Conservation (phyloP, 768 basidiomycete genomes). For the Tylopilus vinaceipallidus region DNA sequence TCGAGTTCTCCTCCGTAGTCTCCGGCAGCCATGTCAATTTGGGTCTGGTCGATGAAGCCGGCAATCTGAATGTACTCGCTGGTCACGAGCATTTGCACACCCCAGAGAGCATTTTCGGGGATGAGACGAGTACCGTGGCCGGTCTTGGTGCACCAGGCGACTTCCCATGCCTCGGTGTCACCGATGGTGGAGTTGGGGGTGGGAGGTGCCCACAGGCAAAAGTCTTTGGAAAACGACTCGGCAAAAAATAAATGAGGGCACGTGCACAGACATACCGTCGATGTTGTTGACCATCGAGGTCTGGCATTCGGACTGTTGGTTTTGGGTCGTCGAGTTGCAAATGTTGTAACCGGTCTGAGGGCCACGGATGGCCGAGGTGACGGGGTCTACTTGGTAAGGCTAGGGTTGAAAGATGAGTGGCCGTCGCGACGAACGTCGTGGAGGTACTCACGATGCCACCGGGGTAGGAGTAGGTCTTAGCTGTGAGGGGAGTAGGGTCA, state of each 20-base stretch:
- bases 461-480: slow-evolving; percentile 46
- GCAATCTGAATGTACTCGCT: slow-evolving; percentile 58
- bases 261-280: slow-evolving; percentile 29
- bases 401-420: slow-evolving; percentile 20
- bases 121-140: slow-evolving; percentile 73
- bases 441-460: slow-evolving; percentile 38
- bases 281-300: slow-evolving; percentile 64
- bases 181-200: slow-evolving; percentile 54
- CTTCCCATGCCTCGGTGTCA: slow-evolving; percentile 65
- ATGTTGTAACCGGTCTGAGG: slow-evolving; percentile 62
- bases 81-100: slow-evolving; percentile 62
- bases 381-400: slow-evolving; percentile 51
- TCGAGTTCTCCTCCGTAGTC: slow-evolving; percentile 81
- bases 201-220: slow-evolving; percentile 64
- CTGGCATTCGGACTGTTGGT: slow-evolving; percentile 64
- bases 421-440: not conserved
- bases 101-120: slow-evolving; percentile 59
- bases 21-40: slow-evolving; percentile 46
- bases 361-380: slow-evolving; percentile 46
- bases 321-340: slow-evolving; percentile 66
- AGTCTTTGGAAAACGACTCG: no score
- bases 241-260: no score
- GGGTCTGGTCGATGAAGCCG: slow-evolving; percentile 66
- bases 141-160: slow-evolving; percentile 76
- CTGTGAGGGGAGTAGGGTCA: slow-evolving; percentile 44